A percentile compares a stretch with the other conserved stretches of the same genome.
Evolutionary conservation across 371 early-diverging fungal species (phyloP).

Genomic region (Zancudomyces culisetae): DNA sequence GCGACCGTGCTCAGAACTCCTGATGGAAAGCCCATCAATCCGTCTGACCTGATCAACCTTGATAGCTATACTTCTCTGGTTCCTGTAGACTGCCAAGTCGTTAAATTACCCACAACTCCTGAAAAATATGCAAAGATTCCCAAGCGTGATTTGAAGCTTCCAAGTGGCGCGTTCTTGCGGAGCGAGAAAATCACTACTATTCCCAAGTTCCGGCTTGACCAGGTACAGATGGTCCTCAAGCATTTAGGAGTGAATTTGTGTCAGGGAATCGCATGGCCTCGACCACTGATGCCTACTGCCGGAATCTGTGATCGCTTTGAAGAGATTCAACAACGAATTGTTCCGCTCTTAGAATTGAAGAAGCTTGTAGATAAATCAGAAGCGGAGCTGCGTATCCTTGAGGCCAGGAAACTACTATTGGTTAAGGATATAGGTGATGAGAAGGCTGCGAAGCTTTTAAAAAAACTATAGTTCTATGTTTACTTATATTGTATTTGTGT

Average conservation of each 20-base stretch:
- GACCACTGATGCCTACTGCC: constrained; percentile 65
- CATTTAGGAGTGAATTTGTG: constrained; percentile 34
- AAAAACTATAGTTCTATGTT: constrained; percentile 10
- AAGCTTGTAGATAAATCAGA: constrained; percentile 61
- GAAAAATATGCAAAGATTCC: constrained; percentile 6
- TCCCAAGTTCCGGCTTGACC: constrained; percentile 39
- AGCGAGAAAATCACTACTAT: constrained; percentile 44
- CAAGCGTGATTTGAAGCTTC: constrained; percentile 35
- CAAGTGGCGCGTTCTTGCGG: constrained; percentile 55
- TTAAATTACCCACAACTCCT: too few relatives aligned
- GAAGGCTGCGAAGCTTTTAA: constrained; percentile 8
- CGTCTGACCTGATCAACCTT: too few relatives aligned
- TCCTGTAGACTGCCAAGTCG: too few relatives aligned
- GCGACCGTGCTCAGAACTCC: too few relatives aligned
- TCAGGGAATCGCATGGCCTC: constrained; percentile 23
- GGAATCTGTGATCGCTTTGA: constrained; percentile 53
- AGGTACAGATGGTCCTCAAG: constrained; percentile 41
- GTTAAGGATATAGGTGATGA: constrained; percentile 13
- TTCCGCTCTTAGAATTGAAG: constrained; percentile 57
- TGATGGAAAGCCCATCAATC: too few relatives aligned
- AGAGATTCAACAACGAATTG: constrained; percentile 41
- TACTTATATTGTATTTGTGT: too few relatives aligned
- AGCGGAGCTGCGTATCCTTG: constrained; percentile 41
- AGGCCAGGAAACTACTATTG: constrained; percentile 26
- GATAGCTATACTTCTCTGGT: too few relatives aligned